Conservation (phyloP, 495 filamentous ascomycete species). For the Oidiodendron maius region DNA sequence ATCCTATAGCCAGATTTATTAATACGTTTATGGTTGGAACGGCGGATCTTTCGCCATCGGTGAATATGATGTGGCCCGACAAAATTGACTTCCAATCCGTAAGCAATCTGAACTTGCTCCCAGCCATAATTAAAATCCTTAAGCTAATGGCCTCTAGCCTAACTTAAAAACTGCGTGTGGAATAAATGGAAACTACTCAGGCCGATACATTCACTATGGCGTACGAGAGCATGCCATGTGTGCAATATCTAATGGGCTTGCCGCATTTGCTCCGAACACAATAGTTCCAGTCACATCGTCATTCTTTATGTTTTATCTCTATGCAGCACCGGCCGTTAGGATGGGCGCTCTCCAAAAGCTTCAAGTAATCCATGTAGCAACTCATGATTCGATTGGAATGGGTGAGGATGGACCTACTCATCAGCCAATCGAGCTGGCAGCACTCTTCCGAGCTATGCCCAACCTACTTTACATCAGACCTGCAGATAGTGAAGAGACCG, state of each 20-base stretch:
- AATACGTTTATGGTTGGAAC: constrained; percentile 52
- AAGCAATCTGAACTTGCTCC: not conserved
- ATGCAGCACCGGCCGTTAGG: constrained; percentile 51
- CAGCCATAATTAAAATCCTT: too few species aligned
- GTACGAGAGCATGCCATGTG: constrained; percentile 51
- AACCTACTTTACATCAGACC: constrained; percentile 53
- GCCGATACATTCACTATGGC: constrained; percentile 48
- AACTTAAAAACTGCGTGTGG: constrained; percentile 3
- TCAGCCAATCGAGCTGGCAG: constrained; percentile 52
- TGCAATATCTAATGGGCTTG: constrained; percentile 46
- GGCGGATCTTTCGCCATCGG: constrained; percentile 47
- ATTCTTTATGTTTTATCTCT: constrained; percentile 60
- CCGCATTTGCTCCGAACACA: constrained; percentile 42
- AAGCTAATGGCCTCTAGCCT: too few species aligned
- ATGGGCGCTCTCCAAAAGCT: constrained; percentile 54
- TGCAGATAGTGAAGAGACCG: constrained; percentile 48
- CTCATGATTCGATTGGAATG: constrained; percentile 53
- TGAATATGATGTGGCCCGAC: constrained; percentile 50
- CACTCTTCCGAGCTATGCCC: constrained; percentile 55
- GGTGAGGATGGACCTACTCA: constrained; percentile 59
- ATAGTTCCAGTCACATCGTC: constrained; percentile 46
- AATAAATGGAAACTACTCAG: constrained; percentile 22
- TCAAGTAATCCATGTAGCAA: constrained; percentile 52
- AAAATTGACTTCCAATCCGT: constrained; percentile 48
- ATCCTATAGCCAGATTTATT: constrained; percentile 40